Percentiles rank a stretch among this genome's conserved stretches.
Conservation (phyloP, 805 yeast species). For the Dipodascopsis uninucleata region DNA sequence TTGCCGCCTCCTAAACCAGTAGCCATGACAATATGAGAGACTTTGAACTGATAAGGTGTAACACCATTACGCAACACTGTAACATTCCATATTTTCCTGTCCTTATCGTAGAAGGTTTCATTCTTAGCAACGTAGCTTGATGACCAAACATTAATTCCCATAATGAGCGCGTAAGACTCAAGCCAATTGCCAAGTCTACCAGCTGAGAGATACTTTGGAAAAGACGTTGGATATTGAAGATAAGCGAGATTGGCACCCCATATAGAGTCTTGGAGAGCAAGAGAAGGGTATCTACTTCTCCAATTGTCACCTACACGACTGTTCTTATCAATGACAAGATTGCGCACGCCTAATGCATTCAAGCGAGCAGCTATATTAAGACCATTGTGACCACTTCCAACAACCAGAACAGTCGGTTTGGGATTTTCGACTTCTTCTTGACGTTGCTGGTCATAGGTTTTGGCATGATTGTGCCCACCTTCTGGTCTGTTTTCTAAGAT, state of each 20-base stretch:
- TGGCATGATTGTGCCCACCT: too few relatives aligned
- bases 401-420: too few relatives aligned
- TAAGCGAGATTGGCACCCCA: neutral
- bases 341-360: too few relatives aligned
- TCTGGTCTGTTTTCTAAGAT: too few relatives aligned
- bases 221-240: neutral
- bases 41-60: neutral
- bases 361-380: too few relatives aligned
- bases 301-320: too few relatives aligned
- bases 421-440: too few relatives aligned
- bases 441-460: too few relatives aligned
- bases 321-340: too few relatives aligned
- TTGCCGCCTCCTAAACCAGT: neutral
- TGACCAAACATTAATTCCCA: neutral
- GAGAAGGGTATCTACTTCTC: too few relatives aligned
- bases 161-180: neutral
- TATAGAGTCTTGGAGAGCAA: neutral
- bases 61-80: neutral
- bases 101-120: constrained; percentile 4
- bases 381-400: too few relatives aligned
- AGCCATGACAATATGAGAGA: neutral
- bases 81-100: constrained; percentile 6
- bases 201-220: neutral
- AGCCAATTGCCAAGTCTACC: neutral
- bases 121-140: neutral